Conservation (phyloP, 495 filamentous ascomycete species). For the Podospora anserina region DNA sequence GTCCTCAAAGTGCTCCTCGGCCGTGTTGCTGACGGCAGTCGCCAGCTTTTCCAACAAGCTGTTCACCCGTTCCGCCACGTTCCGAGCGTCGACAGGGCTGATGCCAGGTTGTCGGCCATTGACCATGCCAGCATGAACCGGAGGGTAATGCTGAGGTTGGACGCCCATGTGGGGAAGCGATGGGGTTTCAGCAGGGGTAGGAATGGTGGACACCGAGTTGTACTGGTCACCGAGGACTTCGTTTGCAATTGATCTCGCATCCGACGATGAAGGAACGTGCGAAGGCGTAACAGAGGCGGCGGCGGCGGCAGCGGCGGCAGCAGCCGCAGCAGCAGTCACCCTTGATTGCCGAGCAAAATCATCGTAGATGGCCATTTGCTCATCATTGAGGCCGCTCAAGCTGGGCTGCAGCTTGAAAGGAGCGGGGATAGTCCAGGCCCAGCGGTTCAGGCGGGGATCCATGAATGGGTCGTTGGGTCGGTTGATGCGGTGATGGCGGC, state of each 20-base stretch:
- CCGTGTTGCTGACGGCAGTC: slow-evolving; percentile 58
- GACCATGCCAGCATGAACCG: slow-evolving; percentile 45
- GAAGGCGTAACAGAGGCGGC: slow-evolving; percentile 29
- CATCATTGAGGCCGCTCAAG: slow-evolving; percentile 69
- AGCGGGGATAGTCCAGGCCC: slow-evolving; percentile 83
- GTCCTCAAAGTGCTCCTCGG: slow-evolving; percentile 68
- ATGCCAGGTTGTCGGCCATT: slow-evolving; percentile 55
- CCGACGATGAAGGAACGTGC: slow-evolving; percentile 48
- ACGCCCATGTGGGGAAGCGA: slow-evolving; percentile 64
- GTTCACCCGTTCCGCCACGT: slow-evolving; percentile 60
- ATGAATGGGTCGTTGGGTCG: slow-evolving; percentile 79
- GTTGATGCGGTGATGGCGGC: slow-evolving; percentile 66
- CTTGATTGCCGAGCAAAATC: slow-evolving; percentile 85
- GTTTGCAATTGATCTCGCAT: slow-evolving; percentile 52
- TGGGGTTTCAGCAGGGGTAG: slow-evolving; percentile 77
- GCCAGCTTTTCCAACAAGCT: slow-evolving; percentile 68
- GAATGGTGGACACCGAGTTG: slow-evolving; percentile 67
- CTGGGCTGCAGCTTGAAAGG: slow-evolving; percentile 74
- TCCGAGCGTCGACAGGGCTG: slow-evolving; percentile 64
- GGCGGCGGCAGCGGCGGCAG: slow-evolving; percentile 39
- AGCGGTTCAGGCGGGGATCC: slow-evolving; percentile 73
- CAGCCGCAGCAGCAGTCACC: slow-evolving; percentile 38
- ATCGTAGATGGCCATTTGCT: slow-evolving; percentile 93
- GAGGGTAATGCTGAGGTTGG: slow-evolving; percentile 61
- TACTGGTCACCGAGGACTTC: slow-evolving; percentile 85